These are phyloP conservation scores for Magnusiomyces magnusii DNA, from an alignment of 1,139 yeast species.

Conservation along the genomic window DNA sequence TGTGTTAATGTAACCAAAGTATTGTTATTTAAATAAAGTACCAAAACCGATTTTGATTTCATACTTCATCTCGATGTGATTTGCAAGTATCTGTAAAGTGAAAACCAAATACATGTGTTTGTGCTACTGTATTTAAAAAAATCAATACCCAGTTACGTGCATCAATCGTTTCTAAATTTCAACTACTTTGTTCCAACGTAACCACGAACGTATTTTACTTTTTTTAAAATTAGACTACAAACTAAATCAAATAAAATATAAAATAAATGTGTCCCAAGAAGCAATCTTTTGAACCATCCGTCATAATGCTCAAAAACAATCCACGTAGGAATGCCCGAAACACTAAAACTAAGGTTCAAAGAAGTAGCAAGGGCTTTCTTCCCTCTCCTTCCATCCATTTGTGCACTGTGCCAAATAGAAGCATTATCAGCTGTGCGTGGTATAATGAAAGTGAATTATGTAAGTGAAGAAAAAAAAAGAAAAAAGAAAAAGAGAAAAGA, in stretches of 20 bases:
- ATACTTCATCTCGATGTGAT: too few species aligned
- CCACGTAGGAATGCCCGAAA: slow-evolving; percentile 8
- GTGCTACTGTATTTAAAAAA: too few species aligned
- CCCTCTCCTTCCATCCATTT: slow-evolving; percentile 34
- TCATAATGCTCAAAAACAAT: not conserved
- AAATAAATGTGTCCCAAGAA: slow-evolving; percentile 6
- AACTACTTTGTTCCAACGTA: too few species aligned
- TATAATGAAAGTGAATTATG: slow-evolving; percentile 27
- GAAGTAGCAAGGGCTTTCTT: slow-evolving; percentile 23
- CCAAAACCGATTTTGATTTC: too few species aligned
- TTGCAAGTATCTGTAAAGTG: too few species aligned
- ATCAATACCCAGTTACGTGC: too few species aligned
- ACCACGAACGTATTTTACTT: too few species aligned
- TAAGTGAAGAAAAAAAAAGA: slow-evolving; percentile 19
- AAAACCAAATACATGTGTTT: too few species aligned
- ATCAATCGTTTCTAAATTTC: too few species aligned
- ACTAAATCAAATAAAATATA: not conserved
- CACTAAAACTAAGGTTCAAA: slow-evolving; percentile 13
- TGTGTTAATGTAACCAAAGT: too few species aligned
- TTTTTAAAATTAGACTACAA: too few species aligned
- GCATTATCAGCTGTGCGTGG: slow-evolving; percentile 26
- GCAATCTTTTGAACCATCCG: not conserved
- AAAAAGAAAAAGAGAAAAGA: slow-evolving; percentile 10
- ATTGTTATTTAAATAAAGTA: too few species aligned
- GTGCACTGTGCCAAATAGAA: slow-evolving; percentile 24